A percentile compares a stretch with the other conserved stretches of the same genome.
Evolutionary conservation across 345 rosid species (phyloP).

Genomic region (Acer campestre): DNA sequence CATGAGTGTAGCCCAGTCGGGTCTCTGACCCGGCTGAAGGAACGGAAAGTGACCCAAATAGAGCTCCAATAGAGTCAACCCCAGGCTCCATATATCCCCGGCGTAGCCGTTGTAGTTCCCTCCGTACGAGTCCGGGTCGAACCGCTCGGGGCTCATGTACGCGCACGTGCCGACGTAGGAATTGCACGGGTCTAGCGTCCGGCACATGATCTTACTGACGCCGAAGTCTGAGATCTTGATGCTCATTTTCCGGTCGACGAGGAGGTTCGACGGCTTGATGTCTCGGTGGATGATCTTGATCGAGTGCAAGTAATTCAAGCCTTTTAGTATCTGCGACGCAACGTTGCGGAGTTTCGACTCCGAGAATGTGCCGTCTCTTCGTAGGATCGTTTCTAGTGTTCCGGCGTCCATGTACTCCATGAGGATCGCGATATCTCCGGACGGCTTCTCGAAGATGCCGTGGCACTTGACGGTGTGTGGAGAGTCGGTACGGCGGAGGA

Average conservation of each 20-base stretch:
- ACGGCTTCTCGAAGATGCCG: constrained; percentile 59
- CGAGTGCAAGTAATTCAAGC: constrained; percentile 64
- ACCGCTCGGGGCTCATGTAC: constrained; percentile 92
- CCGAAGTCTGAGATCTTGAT: constrained; percentile 92
- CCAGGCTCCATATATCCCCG: constrained; percentile 88
- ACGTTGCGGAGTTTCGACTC: constrained; percentile 52
- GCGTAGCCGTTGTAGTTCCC: constrained; percentile 71
- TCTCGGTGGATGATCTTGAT: constrained; percentile 80
- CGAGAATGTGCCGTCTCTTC: constrained; percentile 43
- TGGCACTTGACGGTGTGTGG: constrained; percentile 63
- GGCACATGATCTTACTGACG: constrained; percentile 70
- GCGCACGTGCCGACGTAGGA: constrained; percentile 94
- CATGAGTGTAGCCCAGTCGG: constrained; percentile 92
- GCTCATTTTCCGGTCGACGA: constrained; percentile 55
- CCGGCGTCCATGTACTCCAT: constrained; percentile 91
- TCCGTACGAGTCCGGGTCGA: constrained; percentile 67
- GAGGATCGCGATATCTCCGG: constrained; percentile 64
- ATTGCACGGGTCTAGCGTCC: constrained; percentile 71
- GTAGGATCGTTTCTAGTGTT: constrained; percentile 56
- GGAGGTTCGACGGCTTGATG: constrained; percentile 77
- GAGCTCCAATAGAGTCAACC: constrained; percentile 78
- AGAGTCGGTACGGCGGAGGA: constrained; percentile 79
- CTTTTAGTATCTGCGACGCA: constrained; percentile 66
- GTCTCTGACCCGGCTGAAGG: constrained; percentile 66
- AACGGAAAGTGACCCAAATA: constrained; percentile 76